These are phyloP conservation scores for Hyparrhenia diplandra DNA, from an alignment of 176 grass and related monocot species.

Conservation along the genomic window DNA sequence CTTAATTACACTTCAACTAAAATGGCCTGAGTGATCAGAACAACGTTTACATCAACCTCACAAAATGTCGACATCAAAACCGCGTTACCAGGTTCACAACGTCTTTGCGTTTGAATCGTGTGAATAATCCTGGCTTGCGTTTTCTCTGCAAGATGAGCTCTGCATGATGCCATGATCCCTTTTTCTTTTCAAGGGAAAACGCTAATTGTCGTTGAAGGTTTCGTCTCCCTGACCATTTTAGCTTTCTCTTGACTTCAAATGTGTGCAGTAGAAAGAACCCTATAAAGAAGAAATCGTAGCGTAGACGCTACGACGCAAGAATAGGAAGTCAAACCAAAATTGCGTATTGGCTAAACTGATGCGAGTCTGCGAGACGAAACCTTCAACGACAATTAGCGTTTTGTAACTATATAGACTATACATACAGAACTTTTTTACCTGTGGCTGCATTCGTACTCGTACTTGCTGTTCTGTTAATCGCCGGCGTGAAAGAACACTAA, in stretches of 20 bases:
- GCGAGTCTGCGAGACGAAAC: not conserved
- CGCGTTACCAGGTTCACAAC: not conserved
- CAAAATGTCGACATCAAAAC: not conserved
- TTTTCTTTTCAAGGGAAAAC: not conserved
- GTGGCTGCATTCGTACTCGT: too few species aligned
- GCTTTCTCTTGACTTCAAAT: not conserved
- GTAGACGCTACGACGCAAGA: not conserved
- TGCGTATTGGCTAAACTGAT: not conserved
- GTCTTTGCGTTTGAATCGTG: not conserved
- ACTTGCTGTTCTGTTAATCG: too few species aligned
- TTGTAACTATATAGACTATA: too few species aligned
- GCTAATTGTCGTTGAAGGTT: too few species aligned
- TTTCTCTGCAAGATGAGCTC: not conserved
- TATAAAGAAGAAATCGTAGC: not conserved
- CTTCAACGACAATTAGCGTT: too few species aligned
- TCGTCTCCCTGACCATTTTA: not conserved
- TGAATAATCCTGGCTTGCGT: not conserved
- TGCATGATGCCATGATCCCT: not conserved
- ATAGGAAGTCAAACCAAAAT: not conserved
- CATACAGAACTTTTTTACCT: too few species aligned
- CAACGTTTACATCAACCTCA: not conserved
- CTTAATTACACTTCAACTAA: too few species aligned
- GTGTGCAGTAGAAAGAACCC: not conserved
- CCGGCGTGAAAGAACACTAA: too few species aligned
- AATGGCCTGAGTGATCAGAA: not conserved